phyloP scores from a whole-genome alignment of 1,284 basidiomycete species.

The Puccinia polysora region DNA sequence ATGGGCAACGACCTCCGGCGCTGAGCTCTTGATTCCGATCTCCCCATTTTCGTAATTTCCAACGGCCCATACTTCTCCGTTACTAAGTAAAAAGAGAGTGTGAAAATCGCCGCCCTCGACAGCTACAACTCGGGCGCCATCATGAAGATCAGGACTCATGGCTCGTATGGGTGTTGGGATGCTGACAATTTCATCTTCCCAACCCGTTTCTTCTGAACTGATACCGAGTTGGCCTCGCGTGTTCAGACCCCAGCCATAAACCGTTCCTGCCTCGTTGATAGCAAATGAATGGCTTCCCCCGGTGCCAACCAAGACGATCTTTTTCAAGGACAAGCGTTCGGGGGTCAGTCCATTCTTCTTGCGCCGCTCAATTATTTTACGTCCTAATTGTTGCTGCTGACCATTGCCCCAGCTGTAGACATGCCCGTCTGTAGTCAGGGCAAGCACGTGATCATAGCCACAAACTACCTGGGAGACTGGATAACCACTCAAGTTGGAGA shows the following conservation, averaged over 20 bases:
- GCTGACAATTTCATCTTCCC: constrained; percentile 60
- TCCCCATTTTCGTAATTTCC: constrained; percentile 74
- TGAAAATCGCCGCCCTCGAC: constrained; percentile 73
- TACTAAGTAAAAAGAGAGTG: constrained; percentile 74
- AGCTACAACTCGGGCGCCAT: constrained; percentile 63
- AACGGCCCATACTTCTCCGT: constrained; percentile 76
- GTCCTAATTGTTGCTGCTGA: constrained; percentile 78
- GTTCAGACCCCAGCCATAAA: constrained; percentile 90
- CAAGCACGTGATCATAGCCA: constrained; percentile 80
- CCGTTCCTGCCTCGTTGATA: constrained; percentile 71
- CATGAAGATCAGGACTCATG: constrained; percentile 65
- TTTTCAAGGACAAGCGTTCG: constrained; percentile 70
- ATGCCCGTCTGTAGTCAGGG: constrained; percentile 74
- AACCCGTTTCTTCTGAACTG: constrained; percentile 56
- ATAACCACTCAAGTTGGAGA: constrained; percentile 52
- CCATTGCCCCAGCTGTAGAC: constrained; percentile 76
- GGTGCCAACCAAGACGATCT: constrained; percentile 70
- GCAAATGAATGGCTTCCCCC: constrained; percentile 85
- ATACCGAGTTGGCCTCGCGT: constrained; percentile 67
- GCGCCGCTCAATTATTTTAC: constrained; percentile 69
- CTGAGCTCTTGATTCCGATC: constrained; percentile 66
- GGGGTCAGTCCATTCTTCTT: constrained; percentile 78
- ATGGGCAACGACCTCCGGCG: constrained; percentile 58
- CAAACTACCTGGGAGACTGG: constrained; percentile 65
- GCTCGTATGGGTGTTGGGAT: constrained; percentile 66